Evolutionary conservation across 2,329 filamentous ascomycete genomes (phyloP), one percentile per base, ranked within the genome.

Genomic region (Arthrobotrys conoides): DNA sequence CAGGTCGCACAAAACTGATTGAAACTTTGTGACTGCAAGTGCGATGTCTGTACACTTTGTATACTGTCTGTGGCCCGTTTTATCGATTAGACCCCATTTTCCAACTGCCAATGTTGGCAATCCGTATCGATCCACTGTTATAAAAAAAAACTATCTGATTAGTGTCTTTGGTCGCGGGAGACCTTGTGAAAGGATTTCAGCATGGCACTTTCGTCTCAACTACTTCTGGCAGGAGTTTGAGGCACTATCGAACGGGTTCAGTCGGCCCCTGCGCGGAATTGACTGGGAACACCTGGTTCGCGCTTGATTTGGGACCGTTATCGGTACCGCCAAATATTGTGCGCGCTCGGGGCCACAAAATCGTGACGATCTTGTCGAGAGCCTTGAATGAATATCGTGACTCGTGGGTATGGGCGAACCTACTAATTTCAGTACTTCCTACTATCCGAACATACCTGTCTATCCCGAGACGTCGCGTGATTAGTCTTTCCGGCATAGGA

Each of bases 241-340:
- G 59, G 59, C 65, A 41, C 24, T 41, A 57, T 63, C 66, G 59
- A 63, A 71, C 53, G 61, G 66, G 63, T 71, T 67, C 27, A 24
- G 59, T 27, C 36, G 33, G 46, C 65, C 73, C 73, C 57, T 71
- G 67, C 30, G 33, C 59, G n/a, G 55, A 61, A 14, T 49, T 71
- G 67, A 46, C 57, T 57, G 49, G 72, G 73, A 46, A 41, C 67
- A 77, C 66, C 66, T 38, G 33, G 73, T 71, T 63, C 41, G 44
- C 72, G 61, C 72, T 33, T 66, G 66, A 76, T 76, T 71, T 71
- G 73, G 73, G 73, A 66, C 61, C 67, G 66, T 77, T 77, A 77
- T 77, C 73, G 73, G 66, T 70, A 77, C 73, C 67, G 33, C 66
- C 59, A 69, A 59, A 76, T 67, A 77, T 77, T 76, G 51, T 63